Base-by-base conservation (phyloP, 768 basidiomycete genomes). In the Suillus discolor region DNA sequence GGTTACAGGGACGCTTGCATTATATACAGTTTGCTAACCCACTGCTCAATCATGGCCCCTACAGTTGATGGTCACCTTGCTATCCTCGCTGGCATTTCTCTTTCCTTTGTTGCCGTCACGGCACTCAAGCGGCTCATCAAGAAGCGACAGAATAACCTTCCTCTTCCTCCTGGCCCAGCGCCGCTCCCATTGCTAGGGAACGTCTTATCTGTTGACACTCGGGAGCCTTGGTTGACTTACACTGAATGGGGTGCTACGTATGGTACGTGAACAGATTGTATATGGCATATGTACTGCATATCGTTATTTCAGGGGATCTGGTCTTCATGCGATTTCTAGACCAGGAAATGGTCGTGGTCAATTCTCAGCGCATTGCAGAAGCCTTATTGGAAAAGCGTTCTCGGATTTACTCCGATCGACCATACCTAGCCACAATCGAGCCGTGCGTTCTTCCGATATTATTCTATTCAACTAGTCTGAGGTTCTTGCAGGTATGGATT, bases 221-320 rank as follows among this genome's bases (percentile, higher is more conserved):
- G 6, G 12, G 47, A 49, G 13, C 47, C 47, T 49, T 49, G 23
- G 47, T 5, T 49, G 12, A 49, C 47, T 49, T 49, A 49, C n/a
- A 49, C 47, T 2, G 2, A 49, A 49, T 49, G 23, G 47, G 2
- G 12, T 49, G 47, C 23, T 49, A 4, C 6, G 5, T 49, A 72
- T 45, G 69, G 78, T 76, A 44, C 18, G 53, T 54, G 31, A 9
- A 20, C 53, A 54, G 9, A 34, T 5, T 9, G 53, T 54, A 34
- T 20, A 16, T 4, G 16, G 1, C 18, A 54, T 34, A 54, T 54
- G 9, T 34, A 11, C 18, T 34, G 2, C 11, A 34, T 12, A 18
- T 20, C 31, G 34, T 34, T 36, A 2, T 23, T 39, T 20, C 25
- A 65, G 64, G 64, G 3, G 64, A 65, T 23, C 8, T 65, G 44